Evolutionary conservation across 148 eudicot genomes (phyloP).

Genomic region (Amaranthus palmeri): DNA sequence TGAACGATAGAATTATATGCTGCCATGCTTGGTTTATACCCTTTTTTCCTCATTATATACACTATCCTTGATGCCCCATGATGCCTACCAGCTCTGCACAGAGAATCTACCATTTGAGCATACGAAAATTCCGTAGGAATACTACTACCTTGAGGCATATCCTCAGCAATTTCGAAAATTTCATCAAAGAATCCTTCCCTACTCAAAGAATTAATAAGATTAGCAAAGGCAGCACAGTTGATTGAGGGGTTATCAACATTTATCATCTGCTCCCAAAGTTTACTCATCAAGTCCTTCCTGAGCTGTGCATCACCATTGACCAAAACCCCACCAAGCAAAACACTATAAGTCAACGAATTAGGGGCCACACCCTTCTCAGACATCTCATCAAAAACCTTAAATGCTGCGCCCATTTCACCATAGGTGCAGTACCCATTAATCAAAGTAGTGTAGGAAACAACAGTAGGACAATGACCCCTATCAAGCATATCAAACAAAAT

Average conservation of each 20-base stretch:
- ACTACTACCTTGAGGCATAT: conserved; percentile 59
- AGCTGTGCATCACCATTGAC: conserved; percentile 36
- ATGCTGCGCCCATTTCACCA: conserved; percentile 52
- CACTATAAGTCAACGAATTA: conserved; percentile 58
- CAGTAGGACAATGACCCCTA: conserved; percentile 62
- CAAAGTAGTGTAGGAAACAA: conserved; percentile 66
- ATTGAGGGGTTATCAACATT: conserved; percentile 27
- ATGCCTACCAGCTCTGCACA: conserved; percentile 55
- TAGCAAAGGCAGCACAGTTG: conserved; percentile 73
- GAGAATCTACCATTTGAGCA: conserved; percentile 70
- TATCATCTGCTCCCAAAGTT: conserved; percentile 57
- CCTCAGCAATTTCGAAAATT: conserved; percentile 64
- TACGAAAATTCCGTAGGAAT: conserved; percentile 61
- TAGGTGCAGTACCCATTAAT: conserved; percentile 54
- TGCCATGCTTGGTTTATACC: conserved; percentile 50
- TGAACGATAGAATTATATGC: conserved; percentile 75
- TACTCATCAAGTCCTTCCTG: conserved; percentile 37
- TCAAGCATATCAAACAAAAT: conserved; percentile 54
- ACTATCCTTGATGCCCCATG: conserved; percentile 83
- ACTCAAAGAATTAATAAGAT: conserved; percentile 58
- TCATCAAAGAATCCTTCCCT: conserved; percentile 54
- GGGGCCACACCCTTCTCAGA: conserved; percentile 39
- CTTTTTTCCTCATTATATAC: conserved; percentile 76
- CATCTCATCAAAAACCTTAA: conserved; percentile 73
- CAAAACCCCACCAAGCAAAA: conserved; percentile 54